Evolutionary conservation across 805 yeast species (phyloP), one percentile per base, ranked within the genome.

Genomic region (Yarrowia keelungensis): DNA sequence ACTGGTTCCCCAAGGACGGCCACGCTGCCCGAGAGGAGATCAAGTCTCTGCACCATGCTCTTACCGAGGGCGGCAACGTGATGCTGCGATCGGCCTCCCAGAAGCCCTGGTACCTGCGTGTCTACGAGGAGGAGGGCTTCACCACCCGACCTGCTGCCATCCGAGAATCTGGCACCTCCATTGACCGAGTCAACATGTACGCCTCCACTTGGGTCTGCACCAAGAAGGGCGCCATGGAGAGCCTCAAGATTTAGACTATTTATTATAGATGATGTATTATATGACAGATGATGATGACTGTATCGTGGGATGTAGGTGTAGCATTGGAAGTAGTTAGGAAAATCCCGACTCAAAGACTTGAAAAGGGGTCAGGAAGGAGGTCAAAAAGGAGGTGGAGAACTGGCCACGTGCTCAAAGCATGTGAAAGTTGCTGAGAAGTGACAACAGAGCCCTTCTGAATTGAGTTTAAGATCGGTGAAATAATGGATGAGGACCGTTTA

Each of bases 201-300:
- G 95, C 96, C 3, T 89, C 94, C 2, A 90, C 96, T 1, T 90
- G 96, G 96, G 86, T 91, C 19, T 89, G 93, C 76, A 87, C 88
- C 38, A 89, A 89, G 75, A 62, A 49, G 54, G 67, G 56, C n/a
- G 67, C 67, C 36, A 49, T 62, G 56, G 69, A 62, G 69, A 50
- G 26, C 32, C 67, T 62, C 32, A 62, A 62, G 67, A 62, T 62
- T 49, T 62, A 62, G 56, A 62, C 50, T 62, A 62, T 62, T 59
- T 59, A 59, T 59, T 59, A 59, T 59, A 59, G 65, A 59, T 59
- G 51, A 59, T 59, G 65, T 59, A 43, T 43, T 45, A 45, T 59
- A 45, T 8, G 56, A 35, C 32, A 22, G 15, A 26, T 11, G 36
- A 35, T n/a, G 19, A n/a, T 15, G 39, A 42, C 16, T 9, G 46